These are phyloP conservation scores for Ophiostoma himal-ulmi DNA, from an alignment of 2,329 filamentous ascomycete species.

Conservation along the genomic window DNA sequence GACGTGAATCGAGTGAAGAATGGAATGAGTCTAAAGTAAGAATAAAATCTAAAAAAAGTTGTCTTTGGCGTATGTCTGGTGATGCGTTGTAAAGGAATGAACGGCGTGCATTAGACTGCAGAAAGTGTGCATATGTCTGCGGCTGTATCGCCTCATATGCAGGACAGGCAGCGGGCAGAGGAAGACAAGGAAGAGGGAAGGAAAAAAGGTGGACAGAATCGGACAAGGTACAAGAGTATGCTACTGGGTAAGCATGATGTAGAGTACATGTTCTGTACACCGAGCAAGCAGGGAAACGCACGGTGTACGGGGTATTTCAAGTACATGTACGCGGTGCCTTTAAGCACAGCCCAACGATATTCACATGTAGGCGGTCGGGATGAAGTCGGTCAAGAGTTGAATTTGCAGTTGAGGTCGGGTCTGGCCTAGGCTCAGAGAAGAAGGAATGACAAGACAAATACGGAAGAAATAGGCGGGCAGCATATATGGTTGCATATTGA, in stretches of 20 bases:
- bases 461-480: conserved; percentile 6
- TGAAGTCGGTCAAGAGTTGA: neutral
- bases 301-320: neutral
- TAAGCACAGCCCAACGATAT: neutral
- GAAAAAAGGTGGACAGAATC: neutral
- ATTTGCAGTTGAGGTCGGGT: neutral
- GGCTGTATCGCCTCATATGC: neutral
- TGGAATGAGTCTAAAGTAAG: too few species aligned
- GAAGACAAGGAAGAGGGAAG: neutral
- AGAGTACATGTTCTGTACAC: conserved; percentile 1
- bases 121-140: neutral
- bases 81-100: neutral
- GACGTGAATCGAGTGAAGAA: too few species aligned
- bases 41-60: neutral
- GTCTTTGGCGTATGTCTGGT: neutral
- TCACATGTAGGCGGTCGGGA: neutral
- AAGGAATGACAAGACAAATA: neutral
- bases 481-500: neutral
- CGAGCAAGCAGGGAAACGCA: neutral
- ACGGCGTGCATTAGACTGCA: neutral
- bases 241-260: neutral
- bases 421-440: neutral
- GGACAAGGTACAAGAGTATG: neutral
- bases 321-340: neutral
- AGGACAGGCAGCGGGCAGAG: neutral